Percentiles rank a stretch among this genome's conserved stretches.
Conservation (phyloP, 2,329 filamentous ascomycete genomes). For the Grosmannia serpens region DNA sequence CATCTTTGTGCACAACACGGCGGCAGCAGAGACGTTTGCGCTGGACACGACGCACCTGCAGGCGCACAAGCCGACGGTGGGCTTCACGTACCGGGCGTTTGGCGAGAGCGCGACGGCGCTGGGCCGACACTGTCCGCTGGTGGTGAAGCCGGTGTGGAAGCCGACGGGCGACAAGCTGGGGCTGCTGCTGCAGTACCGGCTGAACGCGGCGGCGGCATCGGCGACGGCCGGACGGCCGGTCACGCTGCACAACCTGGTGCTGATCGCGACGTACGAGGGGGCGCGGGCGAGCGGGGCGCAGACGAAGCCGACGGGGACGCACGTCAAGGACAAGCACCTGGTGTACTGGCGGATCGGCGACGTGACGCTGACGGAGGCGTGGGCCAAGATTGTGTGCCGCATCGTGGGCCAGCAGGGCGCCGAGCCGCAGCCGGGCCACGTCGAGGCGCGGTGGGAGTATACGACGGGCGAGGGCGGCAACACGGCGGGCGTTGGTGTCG, state of each 20-base stretch:
- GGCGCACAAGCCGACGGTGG: constrained; percentile 57
- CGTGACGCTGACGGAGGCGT: constrained; percentile 38
- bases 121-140: constrained; percentile 54
- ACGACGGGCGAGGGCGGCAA: constrained; percentile 37
- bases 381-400: constrained; percentile 71
- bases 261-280: constrained; percentile 62
- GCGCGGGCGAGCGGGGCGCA: constrained; percentile 54
- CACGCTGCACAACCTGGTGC: constrained; percentile 57
- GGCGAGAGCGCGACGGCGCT: constrained; percentile 42
- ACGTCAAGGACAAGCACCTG: constrained; percentile 62
- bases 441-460: constrained; percentile 50
- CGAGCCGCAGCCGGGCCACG: constrained; percentile 48
- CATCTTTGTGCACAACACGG: constrained; percentile 67
- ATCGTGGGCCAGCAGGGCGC: constrained; percentile 35
- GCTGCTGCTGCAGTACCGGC: constrained; percentile 69
- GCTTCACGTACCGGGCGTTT: constrained; percentile 88
- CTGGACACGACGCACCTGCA: constrained; percentile 61
- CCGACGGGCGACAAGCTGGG: constrained; percentile 76
- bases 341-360: constrained; percentile 76
- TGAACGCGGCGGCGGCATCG: constrained; percentile 48
- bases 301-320: constrained; percentile 70
- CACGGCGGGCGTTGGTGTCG: too few species aligned
- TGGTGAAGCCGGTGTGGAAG: constrained; percentile 71
- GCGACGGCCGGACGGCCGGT: constrained; percentile 19
- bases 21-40: constrained; percentile 62